Base-by-base conservation (phyloP, 495 filamentous ascomycete genomes). In the Cercophora sp. region DNA sequence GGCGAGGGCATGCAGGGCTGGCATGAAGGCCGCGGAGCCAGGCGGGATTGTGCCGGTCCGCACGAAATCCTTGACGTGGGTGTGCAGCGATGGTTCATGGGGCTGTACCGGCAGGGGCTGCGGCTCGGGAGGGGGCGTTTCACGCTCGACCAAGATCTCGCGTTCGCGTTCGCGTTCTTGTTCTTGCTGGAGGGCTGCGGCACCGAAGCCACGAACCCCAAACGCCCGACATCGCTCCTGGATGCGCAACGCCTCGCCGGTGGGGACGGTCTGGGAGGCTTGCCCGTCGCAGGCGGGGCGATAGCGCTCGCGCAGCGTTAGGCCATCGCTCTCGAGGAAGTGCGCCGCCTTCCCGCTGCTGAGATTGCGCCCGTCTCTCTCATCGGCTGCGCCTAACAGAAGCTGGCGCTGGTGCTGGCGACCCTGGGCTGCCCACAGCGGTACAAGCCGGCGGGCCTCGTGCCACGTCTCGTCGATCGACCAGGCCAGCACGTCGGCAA, bases 101-200 rank as follows among this genome's bases (percentile, higher is more conserved):
- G 5, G 1, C 0, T 44, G 55, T 0, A 84, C 70, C 8, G 52
- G 13, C 9, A 61, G 64, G 1, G 54, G 16, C 1, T 59, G 57
- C 3, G 85, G 81, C 2, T 68, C 59, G 53, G 85, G 59, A 1
- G 81, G 57, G n/a, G n/a, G n/a, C n/a, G n/a, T n/a, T 27, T 88
- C 66, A 10, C 69, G 64, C 51, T 89, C 82, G 34, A 71, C 67
- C 55, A 88, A 79, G 22, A 80, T 70, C 53, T 89, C 84, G 2
- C 79, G 80, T 0, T 78, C 73, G 0, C 88, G 69, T 55, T 90
- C 84, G 0, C 85, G 74, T 60, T 89, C 86, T 45, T 87, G 84
- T 56, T 88, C 85, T 60, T 91, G 84, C 11, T 85, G 71, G 2
- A 87, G 48, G 8, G 6, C 18, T n/a, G n/a, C n/a, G n/a, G n/a